These are phyloP conservation scores for Meyerozyma smithsonii DNA, from an alignment of 1,139 yeast species.

Conservation along the genomic window DNA sequence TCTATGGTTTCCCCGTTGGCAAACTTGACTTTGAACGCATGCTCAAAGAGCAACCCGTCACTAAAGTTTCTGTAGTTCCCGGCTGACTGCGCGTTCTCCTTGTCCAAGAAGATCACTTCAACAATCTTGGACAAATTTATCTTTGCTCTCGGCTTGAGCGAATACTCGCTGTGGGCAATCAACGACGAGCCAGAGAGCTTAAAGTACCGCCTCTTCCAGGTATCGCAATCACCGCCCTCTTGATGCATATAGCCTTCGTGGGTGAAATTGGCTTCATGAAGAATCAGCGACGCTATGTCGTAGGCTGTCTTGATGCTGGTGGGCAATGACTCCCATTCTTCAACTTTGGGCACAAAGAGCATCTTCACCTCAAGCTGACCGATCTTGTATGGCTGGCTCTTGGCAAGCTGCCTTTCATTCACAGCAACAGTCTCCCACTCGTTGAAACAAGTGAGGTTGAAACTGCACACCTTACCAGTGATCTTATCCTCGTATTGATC, in stretches of 20 bases:
- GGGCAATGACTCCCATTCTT: slow-evolving; percentile 56
- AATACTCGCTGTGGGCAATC: slow-evolving; percentile 60
- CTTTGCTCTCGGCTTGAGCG: slow-evolving; percentile 60
- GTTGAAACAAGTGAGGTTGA: slow-evolving; percentile 62
- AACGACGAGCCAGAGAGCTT: slow-evolving; percentile 56
- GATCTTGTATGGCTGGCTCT: slow-evolving; percentile 54
- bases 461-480: slow-evolving; percentile 48
- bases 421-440: slow-evolving; percentile 65
- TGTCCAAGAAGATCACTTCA: slow-evolving; percentile 49
- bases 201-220: slow-evolving; percentile 60
- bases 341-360: slow-evolving; percentile 64
- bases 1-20: slow-evolving; percentile 67
- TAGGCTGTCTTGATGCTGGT: slow-evolving; percentile 58
- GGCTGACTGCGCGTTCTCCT: slow-evolving; percentile 30
- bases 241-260: slow-evolving; percentile 66
- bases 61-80: slow-evolving; percentile 51
- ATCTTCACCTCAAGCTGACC: slow-evolving; percentile 68
- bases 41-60: slow-evolving; percentile 57
- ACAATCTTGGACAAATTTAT: slow-evolving; percentile 61
- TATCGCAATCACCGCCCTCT: slow-evolving; percentile 73
- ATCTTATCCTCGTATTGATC: slow-evolving; percentile 53
- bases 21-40: slow-evolving; percentile 60
- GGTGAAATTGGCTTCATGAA: slow-evolving; percentile 29
- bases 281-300: slow-evolving; percentile 45
- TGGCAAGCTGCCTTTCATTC: slow-evolving; percentile 20